Evolutionary conservation across 139 green algal genomes (phyloP).

Genomic region (Tetradesmus lagerheimii): DNA sequence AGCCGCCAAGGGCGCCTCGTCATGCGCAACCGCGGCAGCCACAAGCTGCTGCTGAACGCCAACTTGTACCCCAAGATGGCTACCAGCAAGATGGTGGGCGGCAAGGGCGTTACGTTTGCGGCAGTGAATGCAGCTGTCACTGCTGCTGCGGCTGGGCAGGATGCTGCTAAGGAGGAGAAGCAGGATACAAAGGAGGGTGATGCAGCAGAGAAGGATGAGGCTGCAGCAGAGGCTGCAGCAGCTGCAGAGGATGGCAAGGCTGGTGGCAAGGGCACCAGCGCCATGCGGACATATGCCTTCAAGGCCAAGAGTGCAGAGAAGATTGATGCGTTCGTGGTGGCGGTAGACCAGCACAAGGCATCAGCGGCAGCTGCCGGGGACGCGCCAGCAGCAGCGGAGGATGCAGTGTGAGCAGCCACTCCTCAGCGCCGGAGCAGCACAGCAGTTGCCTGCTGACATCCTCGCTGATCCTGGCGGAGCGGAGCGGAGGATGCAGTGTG

Average conservation of each 20-base stretch:
- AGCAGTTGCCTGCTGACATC: no score
- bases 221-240: not conserved
- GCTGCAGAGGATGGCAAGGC: not conserved
- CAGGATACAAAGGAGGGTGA: not conserved
- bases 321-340: conserved; percentile 37
- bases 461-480: no score
- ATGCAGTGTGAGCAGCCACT: not conserved
- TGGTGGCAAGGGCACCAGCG: not conserved
- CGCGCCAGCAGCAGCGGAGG: conserved; percentile 2
- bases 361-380: not conserved
- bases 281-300: conserved; percentile 63
- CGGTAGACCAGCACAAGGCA: conserved; percentile 16
- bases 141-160: not conserved
- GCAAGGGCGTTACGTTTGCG: conserved; percentile 85
- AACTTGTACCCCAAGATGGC: conserved; percentile 84
- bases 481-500: no score
- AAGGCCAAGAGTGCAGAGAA: conserved; percentile 52
- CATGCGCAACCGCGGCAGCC: conserved; percentile 92
- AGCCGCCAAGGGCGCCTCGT: conserved; percentile 75
- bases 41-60: conserved; percentile 93
- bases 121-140: conserved; percentile 72
- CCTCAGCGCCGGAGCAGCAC: no score
- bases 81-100: conserved; percentile 82
- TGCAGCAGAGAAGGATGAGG: not conserved
- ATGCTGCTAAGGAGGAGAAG: not conserved